Conservation (phyloP, 768 basidiomycete genomes). For the Panaeolus cyanescens region DNA sequence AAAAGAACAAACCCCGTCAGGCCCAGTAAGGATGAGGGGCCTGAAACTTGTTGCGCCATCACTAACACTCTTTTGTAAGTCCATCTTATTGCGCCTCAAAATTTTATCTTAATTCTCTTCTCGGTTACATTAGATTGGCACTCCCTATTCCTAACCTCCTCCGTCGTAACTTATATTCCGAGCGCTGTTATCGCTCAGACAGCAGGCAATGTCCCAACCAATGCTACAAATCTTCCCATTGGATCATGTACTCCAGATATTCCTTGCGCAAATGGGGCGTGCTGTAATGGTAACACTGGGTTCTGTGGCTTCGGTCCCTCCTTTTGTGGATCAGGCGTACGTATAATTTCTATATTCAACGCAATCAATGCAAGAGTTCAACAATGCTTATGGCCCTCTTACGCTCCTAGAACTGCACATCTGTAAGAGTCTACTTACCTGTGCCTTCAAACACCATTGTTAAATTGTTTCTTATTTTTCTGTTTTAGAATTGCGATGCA, state of each 20-base stretch:
- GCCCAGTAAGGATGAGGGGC: not conserved
- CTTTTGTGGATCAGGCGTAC: not conserved
- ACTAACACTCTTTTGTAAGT: not conserved
- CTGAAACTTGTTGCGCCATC: not conserved
- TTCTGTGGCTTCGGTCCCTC: slow-evolving; percentile 22
- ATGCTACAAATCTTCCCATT: slow-evolving; percentile 20
- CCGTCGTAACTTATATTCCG: not conserved
- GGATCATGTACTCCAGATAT: slow-evolving; percentile 21
- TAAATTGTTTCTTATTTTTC: not conserved
- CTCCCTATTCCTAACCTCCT: not conserved
- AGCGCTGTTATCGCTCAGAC: slow-evolving; percentile 2
- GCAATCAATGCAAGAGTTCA: too few relatives aligned
- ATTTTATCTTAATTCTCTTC: not conserved
- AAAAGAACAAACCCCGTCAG: not conserved
- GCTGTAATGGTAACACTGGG: slow-evolving; percentile 23
- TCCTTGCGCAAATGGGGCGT: slow-evolving; percentile 26
- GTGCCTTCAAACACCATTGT: too few relatives aligned
- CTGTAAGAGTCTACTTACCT: not conserved
- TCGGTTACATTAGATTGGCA: not conserved
- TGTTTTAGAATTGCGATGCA: slow-evolving; percentile 4
- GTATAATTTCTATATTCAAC: too few relatives aligned
- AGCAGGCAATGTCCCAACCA: slow-evolving; percentile 14
- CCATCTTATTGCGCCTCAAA: not conserved
- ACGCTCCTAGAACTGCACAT: slow-evolving; percentile 16
- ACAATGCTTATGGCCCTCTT: slow-evolving; percentile 2